A percentile compares a stretch with the other conserved stretches of the same genome.
These are phyloP conservation scores for Alternaria viburni DNA, from an alignment of 2,329 filamentous ascomycete species.

Conservation along the genomic window DNA sequence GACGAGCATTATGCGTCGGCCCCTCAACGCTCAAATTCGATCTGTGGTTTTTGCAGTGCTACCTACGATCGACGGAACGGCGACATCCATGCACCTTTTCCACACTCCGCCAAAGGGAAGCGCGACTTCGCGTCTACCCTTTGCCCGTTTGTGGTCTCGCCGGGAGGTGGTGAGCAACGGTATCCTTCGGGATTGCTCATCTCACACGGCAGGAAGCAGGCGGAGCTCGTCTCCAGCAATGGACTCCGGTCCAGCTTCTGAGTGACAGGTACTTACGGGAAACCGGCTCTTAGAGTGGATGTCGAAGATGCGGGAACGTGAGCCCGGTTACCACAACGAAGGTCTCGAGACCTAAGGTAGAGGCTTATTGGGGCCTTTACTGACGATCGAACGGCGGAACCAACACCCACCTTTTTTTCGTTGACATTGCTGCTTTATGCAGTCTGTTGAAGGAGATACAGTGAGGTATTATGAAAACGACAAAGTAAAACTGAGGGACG, in stretches of 20 bases:
- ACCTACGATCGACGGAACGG: background rate
- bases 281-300: background rate
- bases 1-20: background rate
- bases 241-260: background rate
- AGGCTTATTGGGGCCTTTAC: background rate
- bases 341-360: background rate
- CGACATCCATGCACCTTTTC: background rate
- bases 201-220: background rate
- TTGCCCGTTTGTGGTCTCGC: background rate
- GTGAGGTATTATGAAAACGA: accelerated
- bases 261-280: background rate
- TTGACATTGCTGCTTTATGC: background rate
- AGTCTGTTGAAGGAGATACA: background rate
- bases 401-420: background rate
- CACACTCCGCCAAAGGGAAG: background rate
- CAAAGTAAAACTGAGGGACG: background rate
- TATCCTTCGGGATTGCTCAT: background rate
- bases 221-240: background rate
- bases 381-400: background rate
- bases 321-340: background rate
- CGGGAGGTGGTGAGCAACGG: background rate
- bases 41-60: background rate
- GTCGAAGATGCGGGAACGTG: background rate
- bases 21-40: background rate
- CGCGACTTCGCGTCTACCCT: background rate